Conservation (phyloP, 2,329 filamentous ascomycete species). For the Coleophoma crateriformis region DNA sequence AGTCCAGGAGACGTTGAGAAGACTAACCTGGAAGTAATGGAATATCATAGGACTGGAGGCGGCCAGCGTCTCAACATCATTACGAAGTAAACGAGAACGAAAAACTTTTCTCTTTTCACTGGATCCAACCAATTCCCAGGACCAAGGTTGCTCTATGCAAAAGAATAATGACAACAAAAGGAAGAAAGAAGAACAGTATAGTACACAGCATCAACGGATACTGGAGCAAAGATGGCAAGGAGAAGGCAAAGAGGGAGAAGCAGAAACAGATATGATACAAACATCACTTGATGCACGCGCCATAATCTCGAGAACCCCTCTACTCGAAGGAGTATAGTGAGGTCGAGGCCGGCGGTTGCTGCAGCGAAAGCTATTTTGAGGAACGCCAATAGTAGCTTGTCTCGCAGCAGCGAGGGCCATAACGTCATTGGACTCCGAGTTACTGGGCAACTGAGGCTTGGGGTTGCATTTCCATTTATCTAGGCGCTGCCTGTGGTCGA, state of each 20-base stretch:
- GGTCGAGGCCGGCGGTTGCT: not conserved
- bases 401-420: not conserved
- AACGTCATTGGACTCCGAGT: not conserved
- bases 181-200: not conserved
- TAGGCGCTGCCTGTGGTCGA: not conserved
- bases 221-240: constrained; percentile 4
- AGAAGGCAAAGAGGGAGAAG: constrained; percentile 1
- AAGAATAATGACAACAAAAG: not conserved
- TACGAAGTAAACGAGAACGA: constrained; percentile 15
- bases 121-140: not conserved
- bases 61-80: constrained; percentile 29
- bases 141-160: not conserved
- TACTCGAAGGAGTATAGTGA: no score
- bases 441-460: not conserved
- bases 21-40: constrained; percentile 21
- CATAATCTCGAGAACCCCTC: no score
- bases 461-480: not conserved
- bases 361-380: not conserved
- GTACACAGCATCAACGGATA: not conserved
- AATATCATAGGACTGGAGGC: constrained; percentile 20
- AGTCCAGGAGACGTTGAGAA: not conserved
- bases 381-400: not conserved
- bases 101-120: not conserved
- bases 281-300: not conserved
- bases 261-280: constrained; percentile 2